phyloP scores from a whole-genome alignment of 1,284 basidiomycete genomes.

The Phylloboletellus chloephorus region DNA sequence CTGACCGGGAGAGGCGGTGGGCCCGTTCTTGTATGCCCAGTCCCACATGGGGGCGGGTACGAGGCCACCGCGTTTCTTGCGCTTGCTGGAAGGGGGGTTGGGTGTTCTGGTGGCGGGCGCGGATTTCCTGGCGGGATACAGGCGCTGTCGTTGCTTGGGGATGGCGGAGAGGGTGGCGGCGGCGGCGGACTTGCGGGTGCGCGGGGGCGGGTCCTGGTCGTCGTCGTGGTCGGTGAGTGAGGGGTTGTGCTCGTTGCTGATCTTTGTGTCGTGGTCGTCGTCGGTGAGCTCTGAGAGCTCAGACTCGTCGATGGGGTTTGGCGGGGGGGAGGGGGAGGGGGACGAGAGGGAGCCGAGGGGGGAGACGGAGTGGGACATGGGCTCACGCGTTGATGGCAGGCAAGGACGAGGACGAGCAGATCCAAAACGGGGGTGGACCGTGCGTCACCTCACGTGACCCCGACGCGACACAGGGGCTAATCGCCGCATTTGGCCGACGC shows the following conservation, averaged over 20 bases:
- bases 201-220: constrained; percentile 20
- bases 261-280: constrained; percentile 56
- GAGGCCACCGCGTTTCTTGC: constrained; percentile 59
- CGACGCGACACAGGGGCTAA: too few relatives aligned
- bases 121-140: constrained; percentile 3
- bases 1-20: constrained; percentile 10
- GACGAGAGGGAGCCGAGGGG: constrained; percentile 59
- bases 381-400: not conserved
- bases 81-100: constrained; percentile 32
- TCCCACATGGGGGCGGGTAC: constrained; percentile 75
- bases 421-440: constrained; percentile 23
- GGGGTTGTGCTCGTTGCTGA: constrained; percentile 11
- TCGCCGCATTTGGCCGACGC: too few relatives aligned
- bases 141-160: constrained; percentile 13
- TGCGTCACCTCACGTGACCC: constrained; percentile 26
- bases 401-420: constrained; percentile 7
- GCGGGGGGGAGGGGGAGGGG: constrained; percentile 37
- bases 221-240: constrained; percentile 23
- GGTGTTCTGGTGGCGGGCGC: constrained; percentile 9
- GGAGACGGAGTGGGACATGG: constrained; percentile 25
- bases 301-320: constrained; percentile 47
- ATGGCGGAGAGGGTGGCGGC: constrained; percentile 6
- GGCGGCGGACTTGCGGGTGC: constrained; percentile 16
- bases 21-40: constrained; percentile 51
- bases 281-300: constrained; percentile 78